Evolutionary conservation across 129 eudicot genomes (phyloP), one percentile per base, ranked within the genome.

Genomic region (Logfia minima): DNA sequence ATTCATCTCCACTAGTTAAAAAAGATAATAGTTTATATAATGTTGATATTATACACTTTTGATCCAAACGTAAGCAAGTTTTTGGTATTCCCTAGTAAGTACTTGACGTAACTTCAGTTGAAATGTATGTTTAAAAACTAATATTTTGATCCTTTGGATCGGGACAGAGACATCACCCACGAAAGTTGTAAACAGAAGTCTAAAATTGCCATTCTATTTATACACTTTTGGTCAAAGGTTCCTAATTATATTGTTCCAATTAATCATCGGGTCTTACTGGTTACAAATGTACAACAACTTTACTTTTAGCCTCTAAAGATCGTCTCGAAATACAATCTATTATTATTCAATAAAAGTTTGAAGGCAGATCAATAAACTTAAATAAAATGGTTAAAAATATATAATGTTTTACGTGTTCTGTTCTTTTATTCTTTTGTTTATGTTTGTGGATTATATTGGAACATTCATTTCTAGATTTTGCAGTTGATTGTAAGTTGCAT

Each of bases 161-260:
- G 39, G 74, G 10, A 51, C 14, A 28, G 17, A 34, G 61, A 58
- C 82, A 69, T 78, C 71, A 78, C 51, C 76, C 76, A 78, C 62
- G 70, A 68, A 59, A 24, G 23, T 58, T 68, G 60, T 39, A 21
- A 77, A 68, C 76, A 69, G 32, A 39, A 77, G 39, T 24, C 69
- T 77, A 68, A 68, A 77, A 68, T 14, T 69, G 21, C 18, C 45
- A 41, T 69, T 58, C 76, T 8, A 64, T 21, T 53, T 77, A 29
- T 76, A 66, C 55, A 22, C 66, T 66, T 43, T 41, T 62, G 19
- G 29, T 28, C 56, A 13, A 34, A 59, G 3, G 1, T 22, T 37
- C 53, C 8, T 14, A 21, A 22, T 11, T 32, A 32, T 55, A 72
- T 58, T 48, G 55, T 14, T 48, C 55, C 63, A 58, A 1, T 55